These are phyloP conservation scores for Pseudogymnoascus destructans DNA, from an alignment of 2,329 filamentous ascomycete genomes.

Conservation along the genomic window DNA sequence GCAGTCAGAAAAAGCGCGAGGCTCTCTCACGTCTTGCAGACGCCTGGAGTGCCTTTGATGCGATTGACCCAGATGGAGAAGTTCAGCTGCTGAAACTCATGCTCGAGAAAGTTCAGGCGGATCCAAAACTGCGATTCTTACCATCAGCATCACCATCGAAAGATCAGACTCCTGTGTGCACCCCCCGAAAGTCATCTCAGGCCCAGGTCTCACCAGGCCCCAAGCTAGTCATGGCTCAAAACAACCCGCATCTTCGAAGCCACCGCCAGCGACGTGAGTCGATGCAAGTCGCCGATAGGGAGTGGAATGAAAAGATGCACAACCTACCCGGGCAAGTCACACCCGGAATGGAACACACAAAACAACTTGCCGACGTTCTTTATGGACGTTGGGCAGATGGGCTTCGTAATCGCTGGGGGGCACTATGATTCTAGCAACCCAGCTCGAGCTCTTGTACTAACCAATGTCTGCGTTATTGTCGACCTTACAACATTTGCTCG, in stretches of 20 bases:
- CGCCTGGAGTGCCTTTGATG: slow-evolving; percentile 73
- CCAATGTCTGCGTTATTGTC: slow-evolving; percentile 3
- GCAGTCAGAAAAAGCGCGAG: slow-evolving; percentile 59
- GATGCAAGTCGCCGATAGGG: slow-evolving; percentile 35
- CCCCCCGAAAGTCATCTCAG: slow-evolving; percentile 34
- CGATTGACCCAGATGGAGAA: slow-evolving; percentile 78
- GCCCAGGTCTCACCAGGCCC: slow-evolving; percentile 10
- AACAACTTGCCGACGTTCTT: slow-evolving; percentile 77
- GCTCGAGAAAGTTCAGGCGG: slow-evolving; percentile 57
- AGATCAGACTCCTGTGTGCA: slow-evolving; percentile 41
- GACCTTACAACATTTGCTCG: slow-evolving; percentile 1
- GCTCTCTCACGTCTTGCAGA: slow-evolving; percentile 72
- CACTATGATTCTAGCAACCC: slow-evolving; percentile 12
- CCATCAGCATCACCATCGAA: slow-evolving; percentile 15
- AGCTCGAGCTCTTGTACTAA: slow-evolving; percentile 1
- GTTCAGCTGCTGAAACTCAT: slow-evolving; percentile 73
- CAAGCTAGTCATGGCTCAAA: slow-evolving; percentile 66
- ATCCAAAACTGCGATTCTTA: slow-evolving; percentile 42
- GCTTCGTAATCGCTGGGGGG: slow-evolving; percentile 56
- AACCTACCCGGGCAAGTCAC: slow-evolving; percentile 44
- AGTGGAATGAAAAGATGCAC: slow-evolving; percentile 30
- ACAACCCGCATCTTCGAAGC: slow-evolving; percentile 74
- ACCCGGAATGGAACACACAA: slow-evolving; percentile 82
- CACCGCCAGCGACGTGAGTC: slow-evolving; percentile 49
- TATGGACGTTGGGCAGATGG: slow-evolving; percentile 86